Conservation (phyloP, 768 basidiomycete genomes). For the Termitomyces sp. region DNA sequence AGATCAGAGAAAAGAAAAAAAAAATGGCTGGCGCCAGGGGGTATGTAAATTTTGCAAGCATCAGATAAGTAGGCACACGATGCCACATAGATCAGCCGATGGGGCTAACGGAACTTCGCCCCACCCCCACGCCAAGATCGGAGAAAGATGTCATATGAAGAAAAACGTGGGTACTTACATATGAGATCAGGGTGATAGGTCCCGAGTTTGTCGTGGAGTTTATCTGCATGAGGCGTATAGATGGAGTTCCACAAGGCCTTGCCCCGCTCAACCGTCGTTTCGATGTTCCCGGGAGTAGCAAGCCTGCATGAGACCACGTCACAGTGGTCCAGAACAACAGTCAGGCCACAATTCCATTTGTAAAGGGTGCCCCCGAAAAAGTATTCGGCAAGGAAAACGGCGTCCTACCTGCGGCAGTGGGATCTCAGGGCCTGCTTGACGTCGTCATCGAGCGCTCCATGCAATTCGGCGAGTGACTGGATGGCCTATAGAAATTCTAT, state of each 20-base stretch:
- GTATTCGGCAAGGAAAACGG: slow-evolving; percentile 10
- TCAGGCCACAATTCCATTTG: slow-evolving; percentile 11
- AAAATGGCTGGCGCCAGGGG: slow-evolving; percentile 3
- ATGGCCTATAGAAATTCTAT: slow-evolving; percentile 54
- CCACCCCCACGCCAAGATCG: slow-evolving; percentile 23
- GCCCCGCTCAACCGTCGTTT: slow-evolving; percentile 65
- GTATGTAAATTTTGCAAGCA: slow-evolving; percentile 5
- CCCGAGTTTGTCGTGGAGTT: slow-evolving; percentile 82
- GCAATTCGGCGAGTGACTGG: slow-evolving; percentile 71
- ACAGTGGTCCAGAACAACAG: slow-evolving; percentile 10
- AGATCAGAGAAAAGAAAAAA: slow-evolving; percentile 10
- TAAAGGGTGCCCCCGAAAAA: slow-evolving; percentile 10
- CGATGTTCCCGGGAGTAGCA: slow-evolving; percentile 58
- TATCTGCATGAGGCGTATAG: slow-evolving; percentile 85
- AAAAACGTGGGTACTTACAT: slow-evolving; percentile 51
- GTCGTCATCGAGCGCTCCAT: slow-evolving; percentile 75
- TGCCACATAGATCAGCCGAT: slow-evolving; percentile 23
- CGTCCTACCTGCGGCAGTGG: slow-evolving; percentile 54
- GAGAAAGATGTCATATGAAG: slow-evolving; percentile 25
- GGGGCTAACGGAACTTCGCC: slow-evolving; percentile 4
- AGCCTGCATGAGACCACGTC: slow-evolving; percentile 37
- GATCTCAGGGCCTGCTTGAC: slow-evolving; percentile 70
- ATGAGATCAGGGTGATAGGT: slow-evolving; percentile 94
- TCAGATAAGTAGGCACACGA: slow-evolving; percentile 26
- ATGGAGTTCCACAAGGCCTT: slow-evolving; percentile 78